Conservation (phyloP, 2,329 filamentous ascomycete genomes). For the Colletotrichum chrysophilum region DNA sequence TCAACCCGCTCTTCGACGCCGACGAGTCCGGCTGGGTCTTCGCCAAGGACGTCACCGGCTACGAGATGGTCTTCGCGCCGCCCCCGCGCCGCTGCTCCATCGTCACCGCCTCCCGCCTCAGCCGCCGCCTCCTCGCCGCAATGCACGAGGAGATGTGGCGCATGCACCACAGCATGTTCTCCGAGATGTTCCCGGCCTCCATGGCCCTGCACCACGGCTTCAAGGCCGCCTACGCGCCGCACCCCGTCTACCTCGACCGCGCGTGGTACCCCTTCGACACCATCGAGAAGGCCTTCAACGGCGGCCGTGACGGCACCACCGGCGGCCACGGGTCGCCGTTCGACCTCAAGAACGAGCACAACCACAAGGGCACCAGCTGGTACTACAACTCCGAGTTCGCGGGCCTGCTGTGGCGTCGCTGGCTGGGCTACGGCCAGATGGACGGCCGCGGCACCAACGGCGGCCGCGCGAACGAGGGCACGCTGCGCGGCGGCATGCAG, state of each 20-base stretch:
- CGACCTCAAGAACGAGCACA: constrained; percentile 75
- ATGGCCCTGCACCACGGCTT: constrained; percentile 77
- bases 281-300: constrained; percentile 80
- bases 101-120: constrained; percentile 73
- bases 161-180: constrained; percentile 74
- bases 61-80: constrained; percentile 55
- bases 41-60: constrained; percentile 72
- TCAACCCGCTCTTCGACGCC: constrained; percentile 79
- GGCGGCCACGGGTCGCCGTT: constrained; percentile 72
- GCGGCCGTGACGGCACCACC: constrained; percentile 69
- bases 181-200: constrained; percentile 78
- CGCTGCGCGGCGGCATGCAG: constrained; percentile 54
- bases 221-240: constrained; percentile 81
- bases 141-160: constrained; percentile 79
- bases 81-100: constrained; percentile 75
- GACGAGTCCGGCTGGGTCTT: constrained; percentile 77
- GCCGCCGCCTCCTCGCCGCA: constrained; percentile 66
- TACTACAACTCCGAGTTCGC: constrained; percentile 85
- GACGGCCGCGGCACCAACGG: constrained; percentile 55
- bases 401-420: constrained; percentile 78
- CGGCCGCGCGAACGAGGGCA: constrained; percentile 53
- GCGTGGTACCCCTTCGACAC: constrained; percentile 72
- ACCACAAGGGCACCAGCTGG: constrained; percentile 83
- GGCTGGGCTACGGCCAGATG: constrained; percentile 68
- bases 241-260: constrained; percentile 81